phyloP scores from a whole-genome alignment of 768 basidiomycete species.

The Suillus occidentalis region DNA sequence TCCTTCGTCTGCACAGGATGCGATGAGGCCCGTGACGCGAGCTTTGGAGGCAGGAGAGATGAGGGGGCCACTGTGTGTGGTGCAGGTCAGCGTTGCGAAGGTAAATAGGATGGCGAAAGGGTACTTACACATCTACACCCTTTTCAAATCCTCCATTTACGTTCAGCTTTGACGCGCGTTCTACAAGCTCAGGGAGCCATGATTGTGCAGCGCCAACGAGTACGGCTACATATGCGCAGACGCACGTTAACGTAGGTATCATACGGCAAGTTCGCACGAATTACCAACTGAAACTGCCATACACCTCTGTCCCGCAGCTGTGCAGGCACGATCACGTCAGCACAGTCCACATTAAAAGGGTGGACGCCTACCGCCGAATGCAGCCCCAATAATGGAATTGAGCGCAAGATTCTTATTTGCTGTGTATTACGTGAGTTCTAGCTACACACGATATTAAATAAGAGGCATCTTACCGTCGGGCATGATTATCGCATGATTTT shows the following conservation, averaged over 20 bases:
- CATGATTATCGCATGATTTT: conserved; percentile 94
- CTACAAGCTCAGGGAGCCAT: conserved; percentile 86
- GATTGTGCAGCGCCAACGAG: conserved; percentile 77
- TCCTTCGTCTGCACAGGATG: conserved; percentile 74
- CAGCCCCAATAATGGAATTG: conserved; percentile 91
- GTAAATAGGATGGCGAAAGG: conserved; percentile 4
- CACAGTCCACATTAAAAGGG: conserved; percentile 12
- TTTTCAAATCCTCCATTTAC: conserved; percentile 91
- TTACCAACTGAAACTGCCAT: conserved; percentile 93
- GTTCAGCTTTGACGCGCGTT: conserved; percentile 75
- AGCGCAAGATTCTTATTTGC: conserved; percentile 91
- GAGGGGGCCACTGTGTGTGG: conserved; percentile 58
- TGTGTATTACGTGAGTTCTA: conserved; percentile 25
- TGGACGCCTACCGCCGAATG: conserved; percentile 71
- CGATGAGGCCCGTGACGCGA: conserved; percentile 74
- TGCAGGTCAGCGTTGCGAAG: background rate
- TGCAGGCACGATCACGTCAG: conserved; percentile 21
- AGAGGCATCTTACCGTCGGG: conserved; percentile 68
- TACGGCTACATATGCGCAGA: conserved; percentile 44
- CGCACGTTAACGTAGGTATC: background rate
- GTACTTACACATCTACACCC: conserved; percentile 71
- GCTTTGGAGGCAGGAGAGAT: conserved; percentile 82
- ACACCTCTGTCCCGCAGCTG: conserved; percentile 94
- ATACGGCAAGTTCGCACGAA: conserved; percentile 18
- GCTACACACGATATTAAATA: background rate